Evolutionary conservation across 768 basidiomycete genomes (phyloP), one percentile per base, ranked within the genome.

Genomic region (Lactifluus pinguis): DNA sequence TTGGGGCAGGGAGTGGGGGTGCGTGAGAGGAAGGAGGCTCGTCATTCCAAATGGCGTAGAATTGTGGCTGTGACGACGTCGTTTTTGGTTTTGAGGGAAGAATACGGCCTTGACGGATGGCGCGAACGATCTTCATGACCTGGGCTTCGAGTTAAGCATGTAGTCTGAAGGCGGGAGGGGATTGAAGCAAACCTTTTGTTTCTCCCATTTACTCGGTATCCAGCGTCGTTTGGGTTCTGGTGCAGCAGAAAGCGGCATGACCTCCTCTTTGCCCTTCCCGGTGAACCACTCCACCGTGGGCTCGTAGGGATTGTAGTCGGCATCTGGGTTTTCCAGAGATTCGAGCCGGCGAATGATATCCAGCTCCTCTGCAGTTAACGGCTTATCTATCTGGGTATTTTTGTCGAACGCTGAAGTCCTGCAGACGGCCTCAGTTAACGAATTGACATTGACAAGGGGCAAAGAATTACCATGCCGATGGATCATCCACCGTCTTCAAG

Each of bases 51-150:
- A 99, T 89, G 15, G 86, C 78, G 72, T 92, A 95, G 66, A 92
- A 86, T 61, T 84, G 82, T 47, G 81, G 81, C 73, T 83, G 75
- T 64, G 75, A 82, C 39, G 80, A 77, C 5, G 79, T 76, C n/a
- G 81, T 80, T 73, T 83, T 89, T 14, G 94, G 90, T 73, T 92
- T 95, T 64, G 89, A 85, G 34, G 94, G 90, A 7, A 93, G 69
- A 65, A 99, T 99, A 47, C 91, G 87, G 38, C 97, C 97, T 77
- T 94, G 87, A 9, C 97, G 85, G 69, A 99, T 98, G 5, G 95
- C 95, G 50, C 95, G 93, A 63, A 99, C 95, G 63, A 98, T 98
- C 82, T 98, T 99, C 92, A 99, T 95, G 66, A 99, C 84, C 95
- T 97, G 65, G 36, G 21, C 7, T 9, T 41, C 15, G 15, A 39